Base-by-base conservation (phyloP, 2,329 filamentous ascomycete genomes). In the Stemphylium vesicarium region DNA sequence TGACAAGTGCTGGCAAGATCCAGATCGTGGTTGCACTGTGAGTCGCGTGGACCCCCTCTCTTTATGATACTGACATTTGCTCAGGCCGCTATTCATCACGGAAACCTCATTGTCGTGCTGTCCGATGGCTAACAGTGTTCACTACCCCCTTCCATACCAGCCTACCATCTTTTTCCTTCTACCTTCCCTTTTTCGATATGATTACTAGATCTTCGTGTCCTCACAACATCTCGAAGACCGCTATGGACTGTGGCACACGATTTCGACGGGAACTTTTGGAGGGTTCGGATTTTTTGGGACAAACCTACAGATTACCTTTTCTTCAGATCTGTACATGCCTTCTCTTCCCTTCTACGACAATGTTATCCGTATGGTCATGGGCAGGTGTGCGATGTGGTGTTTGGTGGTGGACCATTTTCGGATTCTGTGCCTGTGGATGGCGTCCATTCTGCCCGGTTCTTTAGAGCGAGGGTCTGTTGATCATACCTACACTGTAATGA, bases 1-100 rank as follows among this genome's bases (percentile, higher is more conserved):
- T 20, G 73, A 72, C 26, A 77, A 79, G 52, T 80, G 78, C 55
- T 71, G 70, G 57, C 56, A 59, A 22, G 72, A 77, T 54, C 81
- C 78, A 60, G 72, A 77, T 56, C 81, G 78, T 59, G 91, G 92
- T 56, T 96, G 92, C 85, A 96, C 92, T 45, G 91, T 95, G 87
- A 84, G 90, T 58, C 9, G 6, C 22, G 2, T 3, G 11, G 16
- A 5, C 24, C 6, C 20, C 8, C 10, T 13, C 11, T 24, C 29
- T 41, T 41, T 50, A 31, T 16, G 31, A 1, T 5, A 40, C n/a
- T 57, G 11, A 50, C n/a, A 8, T 5, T 36, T 4, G 3, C 22
- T 35, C 22, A 72, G 69, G 68, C 70, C 24, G 62, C 64, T 7
- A 52, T 66, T 29, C 60, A 55, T 10, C 43, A 62, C 20, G 66